Conservation (phyloP, 2,329 filamentous ascomycete species). For the Capronia americana region DNA sequence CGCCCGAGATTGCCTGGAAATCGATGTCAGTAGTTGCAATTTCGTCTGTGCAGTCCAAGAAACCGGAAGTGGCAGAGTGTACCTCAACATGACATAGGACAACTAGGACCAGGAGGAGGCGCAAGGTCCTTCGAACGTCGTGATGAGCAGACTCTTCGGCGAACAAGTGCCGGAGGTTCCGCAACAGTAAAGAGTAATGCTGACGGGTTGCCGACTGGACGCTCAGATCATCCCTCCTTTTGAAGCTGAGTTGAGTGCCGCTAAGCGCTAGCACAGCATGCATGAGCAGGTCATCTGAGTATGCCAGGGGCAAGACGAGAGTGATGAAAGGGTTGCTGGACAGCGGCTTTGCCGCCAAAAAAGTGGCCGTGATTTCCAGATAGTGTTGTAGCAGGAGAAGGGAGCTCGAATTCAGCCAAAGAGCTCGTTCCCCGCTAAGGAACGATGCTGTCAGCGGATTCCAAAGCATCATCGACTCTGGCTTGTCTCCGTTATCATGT, state of each 20-base stretch:
- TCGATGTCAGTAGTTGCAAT: not conserved
- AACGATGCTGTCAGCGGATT: not conserved
- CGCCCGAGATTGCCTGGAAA: slow-evolving; percentile 33
- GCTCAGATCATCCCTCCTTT: not conserved
- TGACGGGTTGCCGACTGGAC: slow-evolving; percentile 3
- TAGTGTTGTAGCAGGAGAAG: slow-evolving; percentile 24
- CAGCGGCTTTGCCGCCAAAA: slow-evolving; percentile 13
- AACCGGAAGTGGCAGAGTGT: not conserved
- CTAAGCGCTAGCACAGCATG: slow-evolving; percentile 29
- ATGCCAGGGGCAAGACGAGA: slow-evolving; percentile 24
- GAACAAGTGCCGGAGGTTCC: slow-evolving; percentile 23
- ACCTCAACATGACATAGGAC: slow-evolving; percentile 31
- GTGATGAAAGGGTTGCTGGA: slow-evolving; percentile 27
- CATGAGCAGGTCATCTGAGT: slow-evolving; percentile 29
- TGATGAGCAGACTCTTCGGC: slow-evolving; percentile 10
- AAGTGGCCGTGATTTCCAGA: slow-evolving; percentile 16
- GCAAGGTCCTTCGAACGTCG: slow-evolving; percentile 8
- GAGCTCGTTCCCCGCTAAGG: not conserved
- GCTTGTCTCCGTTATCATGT: not conserved
- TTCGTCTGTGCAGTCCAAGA: not conserved
- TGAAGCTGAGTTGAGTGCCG: slow-evolving; percentile 22
- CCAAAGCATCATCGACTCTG: not conserved
- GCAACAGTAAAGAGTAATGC: slow-evolving; percentile 25
- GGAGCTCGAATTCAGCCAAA: not conserved
- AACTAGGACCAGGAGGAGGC: slow-evolving; percentile 26